A percentile compares a stretch with the other conserved stretches of the same genome.
phyloP scores from a whole-genome alignment of 345 rosid species.

The Barbarea vulgaris region DNA sequence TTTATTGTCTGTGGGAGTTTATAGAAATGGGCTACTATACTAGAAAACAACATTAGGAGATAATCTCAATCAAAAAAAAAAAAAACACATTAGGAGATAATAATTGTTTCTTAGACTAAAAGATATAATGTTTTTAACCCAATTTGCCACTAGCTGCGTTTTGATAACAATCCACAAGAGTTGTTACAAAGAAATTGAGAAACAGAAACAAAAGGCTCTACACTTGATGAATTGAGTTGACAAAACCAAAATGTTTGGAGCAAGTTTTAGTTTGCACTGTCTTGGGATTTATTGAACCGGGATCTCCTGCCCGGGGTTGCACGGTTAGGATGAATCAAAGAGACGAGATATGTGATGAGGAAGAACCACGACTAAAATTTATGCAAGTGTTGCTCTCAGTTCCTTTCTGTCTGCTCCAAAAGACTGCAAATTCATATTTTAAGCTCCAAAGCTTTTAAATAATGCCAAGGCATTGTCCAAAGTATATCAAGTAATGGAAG shows the following conservation, averaged over 20 bases:
- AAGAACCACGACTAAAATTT: background rate
- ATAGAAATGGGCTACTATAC: background rate
- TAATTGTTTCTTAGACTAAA: background rate
- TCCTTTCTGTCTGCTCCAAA: conserved; percentile 87
- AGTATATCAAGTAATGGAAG: background rate
- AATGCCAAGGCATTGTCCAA: background rate
- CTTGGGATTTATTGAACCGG: conserved; percentile 4
- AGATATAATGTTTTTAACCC: background rate
- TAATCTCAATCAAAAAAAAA: too few species aligned
- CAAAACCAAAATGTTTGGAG: background rate
- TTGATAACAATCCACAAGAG: background rate
- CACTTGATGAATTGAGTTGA: conserved; percentile 19
- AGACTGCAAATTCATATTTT: conserved; percentile 42
- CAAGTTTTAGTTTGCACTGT: background rate
- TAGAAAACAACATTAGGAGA: background rate
- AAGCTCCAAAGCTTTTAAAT: too few species aligned
- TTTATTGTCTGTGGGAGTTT: background rate
- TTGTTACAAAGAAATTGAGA: background rate
- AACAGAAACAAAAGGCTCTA: conserved; percentile 9
- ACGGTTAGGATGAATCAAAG: background rate
- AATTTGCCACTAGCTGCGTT: background rate
- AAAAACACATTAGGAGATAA: background rate
- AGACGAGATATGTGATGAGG: background rate
- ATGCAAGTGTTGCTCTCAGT: conserved; percentile 66
- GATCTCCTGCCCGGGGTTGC: conserved; percentile 5